A percentile compares a stretch with the other conserved stretches of the same genome.
These are phyloP conservation scores for Prunus mongolica DNA, from an alignment of 306 rosid species.

Conservation along the genomic window DNA sequence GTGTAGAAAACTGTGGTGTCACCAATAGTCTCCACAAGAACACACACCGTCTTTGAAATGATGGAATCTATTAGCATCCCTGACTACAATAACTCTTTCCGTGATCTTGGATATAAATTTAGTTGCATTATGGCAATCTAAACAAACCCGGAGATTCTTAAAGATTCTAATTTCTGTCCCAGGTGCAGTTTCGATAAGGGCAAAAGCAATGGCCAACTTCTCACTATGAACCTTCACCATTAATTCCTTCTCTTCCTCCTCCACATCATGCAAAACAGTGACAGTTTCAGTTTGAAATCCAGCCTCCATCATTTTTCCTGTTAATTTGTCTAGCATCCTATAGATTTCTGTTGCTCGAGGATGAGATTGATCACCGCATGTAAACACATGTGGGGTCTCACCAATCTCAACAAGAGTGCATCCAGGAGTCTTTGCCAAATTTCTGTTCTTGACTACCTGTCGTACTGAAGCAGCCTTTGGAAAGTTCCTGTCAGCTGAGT, in stretches of 20 bases:
- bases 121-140: constrained; percentile 89
- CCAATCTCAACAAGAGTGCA: constrained; percentile 86
- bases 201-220: constrained; percentile 90
- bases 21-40: constrained; percentile 95
- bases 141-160: constrained; percentile 93
- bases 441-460: constrained; percentile 65
- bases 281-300: constrained; percentile 75
- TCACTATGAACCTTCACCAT: constrained; percentile 87
- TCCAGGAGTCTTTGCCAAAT: constrained; percentile 78
- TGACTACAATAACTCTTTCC: constrained; percentile 77
- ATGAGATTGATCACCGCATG: constrained; percentile 78
- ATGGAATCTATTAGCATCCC: constrained; percentile 97
- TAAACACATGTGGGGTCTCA: constrained; percentile 65
- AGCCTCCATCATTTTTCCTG: constrained; percentile 73
- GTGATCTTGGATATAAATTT: constrained; percentile 86
- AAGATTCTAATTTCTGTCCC: constrained; percentile 85
- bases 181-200: constrained; percentile 71
- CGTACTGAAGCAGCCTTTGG: constrained; percentile 88
- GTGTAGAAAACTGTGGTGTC: constrained; percentile 31
- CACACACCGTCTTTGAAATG: constrained; percentile 80
- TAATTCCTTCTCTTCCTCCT: constrained; percentile 96
- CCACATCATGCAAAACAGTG: constrained; percentile 85
- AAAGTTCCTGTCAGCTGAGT: constrained; percentile 77
- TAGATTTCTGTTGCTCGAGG: constrained; percentile 67
- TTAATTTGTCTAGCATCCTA: constrained; percentile 76